Percentiles rank a stretch among this genome's conserved stretches.
These are phyloP conservation scores for Candida ovalis DNA, from an alignment of 805 yeast species.

Conservation along the genomic window DNA sequence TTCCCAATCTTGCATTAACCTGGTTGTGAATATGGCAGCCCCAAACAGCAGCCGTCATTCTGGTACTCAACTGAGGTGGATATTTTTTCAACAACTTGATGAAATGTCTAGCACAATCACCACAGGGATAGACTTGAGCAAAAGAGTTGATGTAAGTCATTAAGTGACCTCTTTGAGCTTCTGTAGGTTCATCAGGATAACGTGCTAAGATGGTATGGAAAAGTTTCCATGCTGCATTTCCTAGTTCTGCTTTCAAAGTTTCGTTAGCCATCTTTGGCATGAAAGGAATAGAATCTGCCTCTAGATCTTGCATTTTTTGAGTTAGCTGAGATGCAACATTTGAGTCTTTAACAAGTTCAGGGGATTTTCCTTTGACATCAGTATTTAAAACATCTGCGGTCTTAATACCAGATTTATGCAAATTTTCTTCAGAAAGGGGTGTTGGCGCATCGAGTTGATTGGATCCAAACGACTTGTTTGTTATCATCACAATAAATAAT, in stretches of 20 bases:
- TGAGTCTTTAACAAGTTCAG: neutral
- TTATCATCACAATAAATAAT: conserved; percentile 15
- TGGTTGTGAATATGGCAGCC: conserved; percentile 91
- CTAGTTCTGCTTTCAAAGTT: conserved; percentile 63
- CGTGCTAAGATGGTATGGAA: conserved; percentile 90
- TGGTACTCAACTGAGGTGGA: conserved; percentile 80
- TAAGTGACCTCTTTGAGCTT: conserved; percentile 60
- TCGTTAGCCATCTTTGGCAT: conserved; percentile 96
- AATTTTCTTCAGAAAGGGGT: conserved; percentile 12
- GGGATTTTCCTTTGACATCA: neutral
- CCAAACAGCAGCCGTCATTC: conserved; percentile 88
- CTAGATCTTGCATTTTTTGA: neutral
- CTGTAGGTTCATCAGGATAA: conserved; percentile 79
- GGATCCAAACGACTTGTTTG: conserved; percentile 18
- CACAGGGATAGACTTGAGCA: conserved; percentile 94
- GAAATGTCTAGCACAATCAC: conserved; percentile 94
- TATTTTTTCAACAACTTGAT: conserved; percentile 58
- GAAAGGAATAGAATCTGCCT: conserved; percentile 38
- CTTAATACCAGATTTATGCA: neutral
- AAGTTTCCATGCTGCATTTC: conserved; percentile 87
- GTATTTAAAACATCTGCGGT: neutral
- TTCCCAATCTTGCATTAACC: conserved; percentile 70
- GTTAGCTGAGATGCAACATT: neutral
- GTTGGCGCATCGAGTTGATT: conserved; percentile 19
- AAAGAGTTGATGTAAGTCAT: conserved; percentile 63